Conservation (phyloP, 176 grass and related monocot species). For the Carex pumila region DNA sequence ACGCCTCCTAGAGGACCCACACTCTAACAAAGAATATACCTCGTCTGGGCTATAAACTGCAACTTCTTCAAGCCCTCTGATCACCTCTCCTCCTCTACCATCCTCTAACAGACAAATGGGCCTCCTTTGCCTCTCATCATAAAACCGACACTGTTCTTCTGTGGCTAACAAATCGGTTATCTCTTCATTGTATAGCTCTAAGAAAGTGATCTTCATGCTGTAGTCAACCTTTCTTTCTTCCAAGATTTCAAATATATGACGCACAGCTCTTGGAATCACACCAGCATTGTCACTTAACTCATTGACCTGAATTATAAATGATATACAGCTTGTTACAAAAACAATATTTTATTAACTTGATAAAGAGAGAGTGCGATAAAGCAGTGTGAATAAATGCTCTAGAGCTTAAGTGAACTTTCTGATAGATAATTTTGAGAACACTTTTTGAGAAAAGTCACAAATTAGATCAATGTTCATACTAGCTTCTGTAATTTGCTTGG, state of each 20-base stretch:
- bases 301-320: slow-evolving; percentile 24
- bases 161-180: slow-evolving; percentile 67
- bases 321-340: neutral
- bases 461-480: neutral
- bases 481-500: neutral
- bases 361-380: neutral
- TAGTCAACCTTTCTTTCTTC: slow-evolving; percentile 61
- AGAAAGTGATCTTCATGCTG: slow-evolving; percentile 70
- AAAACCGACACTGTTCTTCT: slow-evolving; percentile 50
- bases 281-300: slow-evolving; percentile 56
- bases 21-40: slow-evolving; percentile 60
- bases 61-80: slow-evolving; percentile 81
- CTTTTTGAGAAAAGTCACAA: neutral
- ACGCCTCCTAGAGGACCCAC: slow-evolving; percentile 69
- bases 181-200: slow-evolving; percentile 92
- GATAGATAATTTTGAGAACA: neutral
- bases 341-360: neutral
- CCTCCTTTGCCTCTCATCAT: slow-evolving; percentile 63
- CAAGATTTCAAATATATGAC: slow-evolving; percentile 61
- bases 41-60: slow-evolving; percentile 62
- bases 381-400: neutral
- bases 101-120: slow-evolving; percentile 75
- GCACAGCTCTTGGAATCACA: slow-evolving; percentile 81
- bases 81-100: slow-evolving; percentile 65
- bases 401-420: neutral